Evolutionary conservation across 257 asterid genomes (phyloP), one percentile per base, ranked within the genome.

Genomic region (Solanum tarijense): DNA sequence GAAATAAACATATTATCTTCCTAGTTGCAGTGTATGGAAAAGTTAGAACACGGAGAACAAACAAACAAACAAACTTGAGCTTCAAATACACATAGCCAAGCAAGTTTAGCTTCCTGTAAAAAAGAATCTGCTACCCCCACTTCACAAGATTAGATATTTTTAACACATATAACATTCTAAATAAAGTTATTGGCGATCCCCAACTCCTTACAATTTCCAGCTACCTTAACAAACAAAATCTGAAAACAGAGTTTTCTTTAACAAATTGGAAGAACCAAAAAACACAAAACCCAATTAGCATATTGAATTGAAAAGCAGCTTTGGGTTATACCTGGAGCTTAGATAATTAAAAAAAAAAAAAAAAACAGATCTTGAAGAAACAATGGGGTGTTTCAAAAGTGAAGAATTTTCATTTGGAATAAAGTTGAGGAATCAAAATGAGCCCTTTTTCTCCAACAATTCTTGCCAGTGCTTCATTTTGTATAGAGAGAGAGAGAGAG

Each of bases 331-430:
- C 91, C 93, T 91, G 87, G 66, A 84, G 86, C 89, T 78, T 72
- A 88, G 89, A 14, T 55, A 55, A 55, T 55, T 1, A 16, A 66
- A 85, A 36, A 21, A 9, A 1, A 86, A 88, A 75, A 89, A 87
- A 87, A 58, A 73, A 43, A 43, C 90, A 90, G 98, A 95, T 95
- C 98, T 93, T 91, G 96, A 89, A 84, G 83, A 81, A 83, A 71
- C 55, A 71, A 86, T 29, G 58, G 39, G 74, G 36, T 90, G 23
- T 52, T 6, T 90, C 89, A 69, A 79, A 93, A 90, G 75, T 82
- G 46, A 89, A 66, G 87, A 83, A 86, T 79, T 89, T 60, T 89
- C 86, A 86, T 60, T 90, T 92, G 88, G 55, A 89, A 75, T 87
- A 90, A 84, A 84, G 87, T 58, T 83, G 84, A 84, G 89, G 87